Conservation (phyloP, 2,329 filamentous ascomycete genomes). For the Ophiostoma perfectum region DNA sequence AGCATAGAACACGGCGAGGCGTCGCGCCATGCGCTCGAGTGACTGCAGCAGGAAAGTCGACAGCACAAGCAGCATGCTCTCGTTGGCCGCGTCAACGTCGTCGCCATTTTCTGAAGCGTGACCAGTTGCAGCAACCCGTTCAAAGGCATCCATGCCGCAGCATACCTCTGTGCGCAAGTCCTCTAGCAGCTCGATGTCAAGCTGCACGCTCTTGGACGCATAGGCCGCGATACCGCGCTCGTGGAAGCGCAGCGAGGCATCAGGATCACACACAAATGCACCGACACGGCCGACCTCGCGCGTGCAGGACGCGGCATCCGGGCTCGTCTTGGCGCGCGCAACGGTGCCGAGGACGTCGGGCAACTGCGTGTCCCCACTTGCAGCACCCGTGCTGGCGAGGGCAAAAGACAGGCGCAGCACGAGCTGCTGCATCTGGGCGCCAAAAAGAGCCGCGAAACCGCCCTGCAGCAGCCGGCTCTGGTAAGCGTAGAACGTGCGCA, state of each 20-base stretch:
- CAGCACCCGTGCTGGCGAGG: slow-evolving; percentile 39
- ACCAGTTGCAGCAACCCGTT: slow-evolving; percentile 39
- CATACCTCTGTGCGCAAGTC: slow-evolving; percentile 49
- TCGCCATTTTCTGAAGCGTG: neutral
- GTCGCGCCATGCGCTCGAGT: slow-evolving; percentile 48
- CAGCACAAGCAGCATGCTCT: slow-evolving; percentile 30
- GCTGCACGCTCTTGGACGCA: slow-evolving; percentile 43
- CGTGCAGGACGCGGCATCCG: slow-evolving; percentile 42
- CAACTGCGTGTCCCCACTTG: slow-evolving; percentile 35
- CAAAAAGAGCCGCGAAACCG: slow-evolving; percentile 48
- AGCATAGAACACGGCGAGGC: slow-evolving; percentile 48
- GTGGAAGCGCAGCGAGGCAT: slow-evolving; percentile 42
- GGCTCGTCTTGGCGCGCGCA: slow-evolving; percentile 41
- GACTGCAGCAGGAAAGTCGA: slow-evolving; percentile 47
- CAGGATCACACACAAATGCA: slow-evolving; percentile 44
- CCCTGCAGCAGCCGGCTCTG: slow-evolving; percentile 47
- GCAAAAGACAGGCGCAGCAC: slow-evolving; percentile 49
- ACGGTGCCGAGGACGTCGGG: slow-evolving; percentile 43
- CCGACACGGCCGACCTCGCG: slow-evolving; percentile 48
- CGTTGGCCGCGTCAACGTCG: neutral
- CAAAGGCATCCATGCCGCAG: slow-evolving; percentile 51
- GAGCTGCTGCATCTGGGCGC: slow-evolving; percentile 47
- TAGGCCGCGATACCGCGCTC: slow-evolving; percentile 49
- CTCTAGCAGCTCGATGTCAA: slow-evolving; percentile 50
- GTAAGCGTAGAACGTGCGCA: slow-evolving; percentile 49